Evolutionary conservation across 2,329 filamentous ascomycete species (phyloP), one percentile per base, ranked within the genome.

Genomic region (Fusarium sp.): DNA sequence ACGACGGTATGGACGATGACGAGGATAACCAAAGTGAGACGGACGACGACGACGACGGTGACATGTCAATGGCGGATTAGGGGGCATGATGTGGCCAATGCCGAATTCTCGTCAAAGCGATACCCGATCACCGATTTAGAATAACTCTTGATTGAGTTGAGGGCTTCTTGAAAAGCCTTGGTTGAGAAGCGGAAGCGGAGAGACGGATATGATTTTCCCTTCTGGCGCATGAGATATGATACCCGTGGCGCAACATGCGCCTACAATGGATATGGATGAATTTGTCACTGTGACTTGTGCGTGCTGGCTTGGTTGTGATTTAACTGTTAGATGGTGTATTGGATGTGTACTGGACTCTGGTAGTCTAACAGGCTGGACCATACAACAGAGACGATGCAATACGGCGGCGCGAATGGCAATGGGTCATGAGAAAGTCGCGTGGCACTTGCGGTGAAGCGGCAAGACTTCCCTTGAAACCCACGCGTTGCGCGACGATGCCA

Each of bases 11-110:
- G 52, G 77, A 78, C 8, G 73, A 77, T 3, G 76, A 78, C n/a
- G 74, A 76, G n/a, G 77, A 81, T 10, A 57, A 73, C 13, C 67
- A 67, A 5, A 73, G 78, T 54, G 75, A 77, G 8, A 76, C 74
- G 9, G 75, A 74, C n/a, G 77, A 79, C 11, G 75, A 74, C n/a
- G 78, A 79, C 9, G 77, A 78, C 7, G 79, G 76, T 31, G 78
- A 82, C 50, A 74, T 80, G 42, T 69, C 72, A 9, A 79, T 79
- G 74, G 63, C 65, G 50, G 77, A 75, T 18, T 78, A 64, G 57
- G 50, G 34, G 24, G n/a, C 11, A 40, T 42, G 37, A 54, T 13
- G 16, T 27, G 22, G 52, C 10, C 52, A 14, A 24, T 45, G 20
- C 20, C 29, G 27, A 54, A n/a, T 18, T 40, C 13, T 42, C n/a